Evolutionary conservation across 306 rosid genomes (phyloP).

Genomic region (Trichosanthes cucumerina): DNA sequence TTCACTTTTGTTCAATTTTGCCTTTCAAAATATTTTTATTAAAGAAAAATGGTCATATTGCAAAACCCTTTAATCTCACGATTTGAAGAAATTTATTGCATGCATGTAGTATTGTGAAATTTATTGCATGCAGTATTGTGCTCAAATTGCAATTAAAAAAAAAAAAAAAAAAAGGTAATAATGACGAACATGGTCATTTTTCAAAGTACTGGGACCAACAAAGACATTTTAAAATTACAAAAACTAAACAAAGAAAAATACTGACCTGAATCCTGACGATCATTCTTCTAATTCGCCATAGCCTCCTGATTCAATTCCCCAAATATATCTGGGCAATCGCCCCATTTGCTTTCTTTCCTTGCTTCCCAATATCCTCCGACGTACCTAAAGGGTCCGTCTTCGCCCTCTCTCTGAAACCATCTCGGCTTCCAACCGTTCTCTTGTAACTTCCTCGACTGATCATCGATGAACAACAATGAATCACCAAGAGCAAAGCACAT

Average conservation of each 20-base stretch:
- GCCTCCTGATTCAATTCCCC: constrained; percentile 50
- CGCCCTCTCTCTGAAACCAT: constrained; percentile 69
- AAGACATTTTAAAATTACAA: no score
- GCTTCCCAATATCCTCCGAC: constrained; percentile 91
- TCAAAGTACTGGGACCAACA: no score
- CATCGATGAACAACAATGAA: neutral
- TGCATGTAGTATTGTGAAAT: no score
- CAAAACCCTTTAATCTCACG: no score
- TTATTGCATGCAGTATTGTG: no score
- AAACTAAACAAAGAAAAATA: neutral
- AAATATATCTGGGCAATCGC: constrained; percentile 72
- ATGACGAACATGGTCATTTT: no score
- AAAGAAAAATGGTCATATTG: no score
- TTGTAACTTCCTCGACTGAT: constrained; percentile 87
- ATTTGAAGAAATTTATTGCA: no score
- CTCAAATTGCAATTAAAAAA: no score
- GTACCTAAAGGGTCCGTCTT: constrained; percentile 55
- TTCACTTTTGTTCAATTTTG: no score
- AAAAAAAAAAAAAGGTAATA: no score
- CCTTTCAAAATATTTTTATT: no score
- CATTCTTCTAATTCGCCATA: constrained; percentile 24
- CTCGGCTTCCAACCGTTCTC: constrained; percentile 89
- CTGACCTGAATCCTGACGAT: constrained; percentile 41
- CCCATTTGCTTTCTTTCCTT: constrained; percentile 54
- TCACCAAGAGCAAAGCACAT: neutral